phyloP scores from a whole-genome alignment of 768 basidiomycete species.

The Suillus subaureus region DNA sequence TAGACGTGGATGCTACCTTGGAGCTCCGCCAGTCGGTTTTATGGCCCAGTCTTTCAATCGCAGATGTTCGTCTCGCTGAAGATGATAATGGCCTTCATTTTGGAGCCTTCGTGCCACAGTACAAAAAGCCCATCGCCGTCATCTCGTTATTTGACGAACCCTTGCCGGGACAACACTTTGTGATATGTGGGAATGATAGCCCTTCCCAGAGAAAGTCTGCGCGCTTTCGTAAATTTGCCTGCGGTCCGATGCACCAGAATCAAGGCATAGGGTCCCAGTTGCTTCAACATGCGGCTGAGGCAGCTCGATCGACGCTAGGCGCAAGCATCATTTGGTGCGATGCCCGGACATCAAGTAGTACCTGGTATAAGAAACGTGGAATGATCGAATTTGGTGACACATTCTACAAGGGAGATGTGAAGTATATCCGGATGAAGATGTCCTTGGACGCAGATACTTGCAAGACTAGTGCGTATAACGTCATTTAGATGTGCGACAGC shows the following conservation, averaged over 20 bases:
- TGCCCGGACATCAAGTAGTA: conserved; percentile 45
- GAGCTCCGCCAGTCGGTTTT: conserved; percentile 57
- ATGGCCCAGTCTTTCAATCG: conserved; percentile 54
- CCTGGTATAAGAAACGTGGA: conserved; percentile 58
- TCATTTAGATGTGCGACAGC: not conserved
- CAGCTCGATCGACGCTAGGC: conserved; percentile 42
- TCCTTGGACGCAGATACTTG: conserved; percentile 15
- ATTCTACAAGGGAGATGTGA: conserved; percentile 56
- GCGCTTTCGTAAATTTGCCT: conserved; percentile 66
- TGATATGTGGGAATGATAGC: conserved; percentile 3
- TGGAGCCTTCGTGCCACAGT: conserved; percentile 51
- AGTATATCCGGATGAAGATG: conserved; percentile 59
- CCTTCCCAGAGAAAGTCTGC: conserved; percentile 23
- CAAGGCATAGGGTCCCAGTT: conserved; percentile 55
- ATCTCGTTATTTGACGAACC: conserved; percentile 57
- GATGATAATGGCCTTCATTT: conserved; percentile 54
- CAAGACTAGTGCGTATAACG: conserved; percentile 3
- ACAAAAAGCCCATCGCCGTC: conserved; percentile 47
- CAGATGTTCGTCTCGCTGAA: conserved; percentile 53
- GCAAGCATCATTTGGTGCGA: conserved; percentile 59
- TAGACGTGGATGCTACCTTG: conserved; percentile 47
- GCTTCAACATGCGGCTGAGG: conserved; percentile 41
- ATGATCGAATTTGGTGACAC: conserved; percentile 48
- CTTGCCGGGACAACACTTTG: conserved; percentile 24
- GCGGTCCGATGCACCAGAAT: conserved; percentile 50